These are phyloP conservation scores for Metschnikowia picachoensis DNA, from an alignment of 805 yeast species.

Conservation along the genomic window DNA sequence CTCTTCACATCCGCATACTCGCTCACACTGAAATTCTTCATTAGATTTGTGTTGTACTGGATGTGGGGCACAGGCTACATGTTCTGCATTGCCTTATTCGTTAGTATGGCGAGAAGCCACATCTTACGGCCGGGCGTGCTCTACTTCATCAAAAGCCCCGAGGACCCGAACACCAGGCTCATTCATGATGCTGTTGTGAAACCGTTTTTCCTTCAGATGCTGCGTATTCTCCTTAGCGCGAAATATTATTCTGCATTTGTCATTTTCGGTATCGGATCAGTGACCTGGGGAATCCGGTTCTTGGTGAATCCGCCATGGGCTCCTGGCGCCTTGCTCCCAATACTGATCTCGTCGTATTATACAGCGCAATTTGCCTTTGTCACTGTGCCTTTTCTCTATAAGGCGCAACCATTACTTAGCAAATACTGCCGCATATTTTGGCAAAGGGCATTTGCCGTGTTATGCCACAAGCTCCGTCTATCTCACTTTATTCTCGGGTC, in stretches of 20 bases:
- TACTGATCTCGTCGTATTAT: slow-evolving; percentile 15
- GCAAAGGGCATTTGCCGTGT: slow-evolving; percentile 53
- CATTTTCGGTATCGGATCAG: slow-evolving; percentile 66
- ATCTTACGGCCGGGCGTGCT: slow-evolving; percentile 85
- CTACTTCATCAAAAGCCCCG: slow-evolving; percentile 89
- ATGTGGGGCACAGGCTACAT: slow-evolving; percentile 76
- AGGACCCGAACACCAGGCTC: slow-evolving; percentile 84
- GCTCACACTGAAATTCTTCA: slow-evolving; percentile 19
- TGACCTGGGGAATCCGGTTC: slow-evolving; percentile 46
- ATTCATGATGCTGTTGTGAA: slow-evolving; percentile 83
- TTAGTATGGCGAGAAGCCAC: slow-evolving; percentile 71
- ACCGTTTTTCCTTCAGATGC: slow-evolving; percentile 67
- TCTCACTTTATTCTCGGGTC: slow-evolving; percentile 76
- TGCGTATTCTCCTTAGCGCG: slow-evolving; percentile 69
- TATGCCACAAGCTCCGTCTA: slow-evolving; percentile 58
- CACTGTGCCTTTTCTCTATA: slow-evolving; percentile 4
- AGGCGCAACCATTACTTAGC: slow-evolving; percentile 9
- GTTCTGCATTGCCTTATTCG: slow-evolving; percentile 81
- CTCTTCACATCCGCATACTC: slow-evolving; percentile 22
- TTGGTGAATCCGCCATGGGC: slow-evolving; percentile 18
- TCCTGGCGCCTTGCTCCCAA: slow-evolving; percentile 24
- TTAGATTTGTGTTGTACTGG: slow-evolving; percentile 46
- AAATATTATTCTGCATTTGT: slow-evolving; percentile 73
- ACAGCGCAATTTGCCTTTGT: slow-evolving; percentile 1
- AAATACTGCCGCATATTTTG: slow-evolving; percentile 52